Conservation (phyloP, 805 yeast genomes). For the Metschnikowia proteae region DNA sequence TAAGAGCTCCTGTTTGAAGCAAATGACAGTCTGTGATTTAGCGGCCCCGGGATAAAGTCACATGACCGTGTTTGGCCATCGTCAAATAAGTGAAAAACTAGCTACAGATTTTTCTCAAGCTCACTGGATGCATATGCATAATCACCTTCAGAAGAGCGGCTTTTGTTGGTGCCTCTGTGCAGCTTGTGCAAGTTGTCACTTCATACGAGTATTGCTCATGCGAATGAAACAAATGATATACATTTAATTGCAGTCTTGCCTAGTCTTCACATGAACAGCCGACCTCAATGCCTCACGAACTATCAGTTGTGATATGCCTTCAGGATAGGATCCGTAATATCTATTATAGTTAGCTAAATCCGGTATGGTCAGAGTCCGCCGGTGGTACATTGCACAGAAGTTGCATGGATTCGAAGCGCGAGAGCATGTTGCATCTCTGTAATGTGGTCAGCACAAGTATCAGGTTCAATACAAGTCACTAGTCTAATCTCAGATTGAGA, state of each 20-base stretch:
- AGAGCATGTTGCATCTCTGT: neutral
- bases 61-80: conserved; percentile 24
- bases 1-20: conserved; percentile 36
- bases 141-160: too few species aligned
- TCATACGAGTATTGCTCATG: conserved; percentile 14
- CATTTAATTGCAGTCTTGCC: too few species aligned
- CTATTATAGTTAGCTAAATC: too few species aligned
- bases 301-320: too few species aligned
- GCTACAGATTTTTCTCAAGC: neutral
- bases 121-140: neutral
- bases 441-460: neutral
- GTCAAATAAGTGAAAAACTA: too few species aligned
- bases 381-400: neutral
- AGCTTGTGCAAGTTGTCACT: conserved; percentile 22
- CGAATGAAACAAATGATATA: conserved; percentile 25
- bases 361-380: neutral
- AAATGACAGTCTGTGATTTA: conserved; percentile 23
- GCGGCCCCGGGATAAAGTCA: conserved; percentile 57
- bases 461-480: neutral
- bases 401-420: neutral
- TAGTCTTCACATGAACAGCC: too few species aligned
- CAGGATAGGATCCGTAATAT: too few species aligned
- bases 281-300: too few species aligned
- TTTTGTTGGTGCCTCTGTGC: conserved; percentile 8
- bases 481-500: neutral